These are phyloP conservation scores for Magnolia officinalis DNA, from an alignment of 164 flowering plant species.

Conservation along the genomic window DNA sequence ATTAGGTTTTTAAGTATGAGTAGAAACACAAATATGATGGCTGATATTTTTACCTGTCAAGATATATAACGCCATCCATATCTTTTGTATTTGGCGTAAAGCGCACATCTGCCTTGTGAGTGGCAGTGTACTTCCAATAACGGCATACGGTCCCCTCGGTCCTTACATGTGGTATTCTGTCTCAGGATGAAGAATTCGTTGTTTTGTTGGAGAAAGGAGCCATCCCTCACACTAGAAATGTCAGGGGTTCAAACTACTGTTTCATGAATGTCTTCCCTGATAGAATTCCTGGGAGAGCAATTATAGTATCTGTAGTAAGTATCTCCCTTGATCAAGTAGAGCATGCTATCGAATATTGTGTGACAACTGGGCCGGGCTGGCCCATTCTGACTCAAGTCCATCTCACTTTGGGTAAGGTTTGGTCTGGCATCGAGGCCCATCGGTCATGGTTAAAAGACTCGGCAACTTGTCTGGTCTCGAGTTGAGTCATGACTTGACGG, in stretches of 20 bases:
- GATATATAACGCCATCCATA: not conserved
- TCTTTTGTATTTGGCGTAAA: not conserved
- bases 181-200: slow-evolving; percentile 85
- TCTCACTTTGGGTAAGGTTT: not conserved
- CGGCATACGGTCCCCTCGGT: not conserved
- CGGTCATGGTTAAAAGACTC: no score
- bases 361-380: not conserved
- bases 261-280: slow-evolving; percentile 82
- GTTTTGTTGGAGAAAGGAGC: slow-evolving; percentile 58
- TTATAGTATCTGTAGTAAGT: slow-evolving; percentile 85
- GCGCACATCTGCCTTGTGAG: not conserved
- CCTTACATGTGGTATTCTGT: not conserved
- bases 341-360: not conserved
- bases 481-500: no score
- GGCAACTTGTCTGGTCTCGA: no score
- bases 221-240: slow-evolving; percentile 79
- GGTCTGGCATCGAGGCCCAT: not conserved
- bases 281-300: slow-evolving; percentile 90
- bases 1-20: no score
- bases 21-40: not conserved
- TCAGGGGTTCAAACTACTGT: slow-evolving; percentile 88
- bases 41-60: not conserved
- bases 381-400: not conserved
- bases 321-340: not conserved
- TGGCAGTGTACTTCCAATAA: not conserved